Base-by-base conservation (phyloP, 352 stramenopile species). In the Phytophthora foliorum region DNA sequence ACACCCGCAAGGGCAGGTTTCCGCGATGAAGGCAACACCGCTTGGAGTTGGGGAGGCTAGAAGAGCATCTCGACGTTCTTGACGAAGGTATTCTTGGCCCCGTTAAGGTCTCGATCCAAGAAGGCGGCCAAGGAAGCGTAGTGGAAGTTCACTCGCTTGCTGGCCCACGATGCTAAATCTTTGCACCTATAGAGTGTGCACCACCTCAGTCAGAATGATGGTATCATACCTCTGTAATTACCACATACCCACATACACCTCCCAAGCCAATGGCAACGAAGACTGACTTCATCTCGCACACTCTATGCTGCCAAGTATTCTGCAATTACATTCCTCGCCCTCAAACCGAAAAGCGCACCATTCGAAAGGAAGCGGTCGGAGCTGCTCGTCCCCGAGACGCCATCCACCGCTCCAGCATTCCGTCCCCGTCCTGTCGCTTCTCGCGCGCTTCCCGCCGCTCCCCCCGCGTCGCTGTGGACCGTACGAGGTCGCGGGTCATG, bases 401-500 rank as follows among this genome's bases (percentile, higher is more conserved):
- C 38, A 46, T 13, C 24, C 29, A 25, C 22, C 14, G 19, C 41
- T 27, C 22, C 45, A 27, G 41, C 41, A 11, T 25, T n/a, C 7
- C n/a, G n/a, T 48, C n/a, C 16, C 29, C n/a, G 16, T 13, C 10
- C 21, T 38, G 27, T 22, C 34, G 6, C 34, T 17, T 13, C 45
- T 25, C 29, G 27, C 48, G 54, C 21, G 54, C 27, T 32, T 65
- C 24, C 31, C 36, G 38, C 21, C 19, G 38, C 31, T 39, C 22
- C 51, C 29, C 54, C 46, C 13, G 29, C 27, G 25, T 36, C 38
- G 21, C 38, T 66, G 39, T 34, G 50, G 25, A n/a, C 57, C 24
- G 56, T 62, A 54, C 54, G 39, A 74, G 49, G 39, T 59, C 63
- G n/a, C 50, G 22, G 24, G 36, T 48, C 29, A 80, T 80, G 72